Evolutionary conservation across 1,139 yeast genomes (phyloP), one percentile per base, ranked within the genome.

Genomic region (Hansenula sp.): DNA sequence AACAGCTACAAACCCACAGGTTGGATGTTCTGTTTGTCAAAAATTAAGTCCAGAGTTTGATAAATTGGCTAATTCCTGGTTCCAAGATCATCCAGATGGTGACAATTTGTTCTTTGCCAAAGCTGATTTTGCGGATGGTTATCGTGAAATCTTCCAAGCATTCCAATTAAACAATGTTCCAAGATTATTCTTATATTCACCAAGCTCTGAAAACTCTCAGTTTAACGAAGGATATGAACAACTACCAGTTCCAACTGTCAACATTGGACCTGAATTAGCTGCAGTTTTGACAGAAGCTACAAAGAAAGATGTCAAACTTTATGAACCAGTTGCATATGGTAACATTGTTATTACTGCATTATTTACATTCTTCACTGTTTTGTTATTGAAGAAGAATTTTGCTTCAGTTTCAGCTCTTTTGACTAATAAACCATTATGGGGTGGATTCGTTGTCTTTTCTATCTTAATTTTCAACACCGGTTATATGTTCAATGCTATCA

Each of bases 401-500:
- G 37, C 49, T n/a, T 34, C 57, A 20, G 55, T 73, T 29, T 25
- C 52, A 10, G 48, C 53, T 24, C 36, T 76, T 26, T 46, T 62
- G 25, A 58, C 61, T 28, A 62, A 69, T 34, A 71, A 65, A 46
- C 75, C 76, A 46, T 55, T 83, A 39, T 88, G 96, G 96, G 81
- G 83, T 37, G 74, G 77, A 5, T 42, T 73, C 14, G 71, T 86
- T 4, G 66, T 86, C 19, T 67, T 84, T 34, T 56, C 76, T 13
- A 73, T 87, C 22, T 69, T 90, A 47, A 66, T 89, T 53, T 86
- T 90, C 68, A 81, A 78, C 39, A 73, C 94, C 12, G 98, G 98
- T 14, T 86, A 89, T 64, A 92, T 92, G 98, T 92, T 79, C 73
- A 89, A 88, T 61, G 77, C 79, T 53, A 92, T 92, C 48, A 79